Conservation (phyloP, 345 rosid species). For the Camelina sativa region DNA sequence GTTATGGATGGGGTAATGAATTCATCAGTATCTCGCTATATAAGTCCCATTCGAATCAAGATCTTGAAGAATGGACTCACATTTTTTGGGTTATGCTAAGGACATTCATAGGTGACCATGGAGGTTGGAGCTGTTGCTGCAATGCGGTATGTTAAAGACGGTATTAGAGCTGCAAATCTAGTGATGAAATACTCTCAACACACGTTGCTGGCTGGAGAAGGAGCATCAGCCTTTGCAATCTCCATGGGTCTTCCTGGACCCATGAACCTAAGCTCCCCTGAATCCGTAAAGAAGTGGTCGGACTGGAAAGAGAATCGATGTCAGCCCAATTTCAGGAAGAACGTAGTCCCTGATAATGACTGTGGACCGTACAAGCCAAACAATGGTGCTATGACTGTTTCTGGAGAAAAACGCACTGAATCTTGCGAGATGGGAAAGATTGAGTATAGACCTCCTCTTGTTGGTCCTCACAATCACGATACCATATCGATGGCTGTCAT, state of each 20-base stretch:
- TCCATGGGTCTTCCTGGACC: slow-evolving; percentile 97
- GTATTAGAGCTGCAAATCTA: slow-evolving; percentile 81
- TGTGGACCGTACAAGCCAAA: slow-evolving; percentile 86
- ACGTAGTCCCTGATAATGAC: slow-evolving; percentile 56
- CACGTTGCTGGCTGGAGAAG: slow-evolving; percentile 83
- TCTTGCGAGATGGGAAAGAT: slow-evolving; percentile 43
- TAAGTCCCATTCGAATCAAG: slow-evolving; percentile 1
- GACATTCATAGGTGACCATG: slow-evolving; percentile 80
- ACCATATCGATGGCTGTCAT: slow-evolving; percentile 93
- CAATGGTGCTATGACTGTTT: slow-evolving; percentile 9
- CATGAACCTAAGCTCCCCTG: slow-evolving; percentile 73
- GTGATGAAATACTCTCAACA: slow-evolving; percentile 85
- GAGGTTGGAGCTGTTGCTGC: slow-evolving; percentile 99
- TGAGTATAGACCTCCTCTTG: slow-evolving; percentile 52
- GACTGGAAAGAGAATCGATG: slow-evolving; percentile 73
- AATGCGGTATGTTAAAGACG: slow-evolving; percentile 93
- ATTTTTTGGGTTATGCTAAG: slow-evolving; percentile 47
- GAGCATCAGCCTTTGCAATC: slow-evolving; percentile 85
- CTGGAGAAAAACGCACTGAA: slow-evolving; percentile 33
- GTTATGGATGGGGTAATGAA: slow-evolving; percentile 86
- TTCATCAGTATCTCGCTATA: background rate
- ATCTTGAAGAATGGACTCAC: slow-evolving; percentile 24
- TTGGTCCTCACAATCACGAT: slow-evolving; percentile 84
- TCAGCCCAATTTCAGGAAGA: slow-evolving; percentile 89
- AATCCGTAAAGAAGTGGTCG: slow-evolving; percentile 77